Evolutionary conservation across 2,329 filamentous ascomycete species (phyloP), one percentile per base, ranked within the genome.

Genomic region (Fusarium virguliforme): DNA sequence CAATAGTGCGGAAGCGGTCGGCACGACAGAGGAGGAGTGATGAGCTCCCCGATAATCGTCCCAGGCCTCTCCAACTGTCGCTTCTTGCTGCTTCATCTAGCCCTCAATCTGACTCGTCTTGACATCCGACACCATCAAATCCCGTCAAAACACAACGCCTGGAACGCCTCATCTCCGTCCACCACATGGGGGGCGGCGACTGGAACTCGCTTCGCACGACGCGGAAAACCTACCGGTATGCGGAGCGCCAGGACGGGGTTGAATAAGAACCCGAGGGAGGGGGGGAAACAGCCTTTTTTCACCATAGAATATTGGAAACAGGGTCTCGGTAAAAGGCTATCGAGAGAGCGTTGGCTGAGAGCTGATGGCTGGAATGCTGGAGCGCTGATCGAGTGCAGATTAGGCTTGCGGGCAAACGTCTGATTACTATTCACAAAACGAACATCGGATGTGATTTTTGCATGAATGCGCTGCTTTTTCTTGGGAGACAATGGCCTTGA

Each of bases 261-360:
- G 18, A 18, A 18, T 18, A 18, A 18, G 8, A 26, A 30, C 26
- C 26, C 43, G 26, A 48, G 8, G 43, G 43, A 30, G 43, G 26
- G 15, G 55, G 26, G 59, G 22, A 10, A 57, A n/a, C n/a, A 68
- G 32, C 40, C 13, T 24, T 46, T 34, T 57, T 30, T 48, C 9
- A 64, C 34, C 40, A 55, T 63, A 66, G 65, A 58, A 67, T 51
- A 38, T 48, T 53, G 46, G 48, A 63, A 72, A 48, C 18, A 46
- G 22, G 13, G 26, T 1, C 28, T 38, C 28, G n/a, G 35, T 28
- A 41, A 43, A 62, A 34, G 4, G 34, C 38, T 62, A 53, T 46
- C 38, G 38, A 41, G 38, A 41, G 15, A 62, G 40, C 38, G 26
- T 64, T 35, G 26, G 34, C 24, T 8, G 12, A 10, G 7, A 18